phyloP scores from a whole-genome alignment of 2,329 filamentous ascomycete species.

The Penicillium brevicompactum region DNA sequence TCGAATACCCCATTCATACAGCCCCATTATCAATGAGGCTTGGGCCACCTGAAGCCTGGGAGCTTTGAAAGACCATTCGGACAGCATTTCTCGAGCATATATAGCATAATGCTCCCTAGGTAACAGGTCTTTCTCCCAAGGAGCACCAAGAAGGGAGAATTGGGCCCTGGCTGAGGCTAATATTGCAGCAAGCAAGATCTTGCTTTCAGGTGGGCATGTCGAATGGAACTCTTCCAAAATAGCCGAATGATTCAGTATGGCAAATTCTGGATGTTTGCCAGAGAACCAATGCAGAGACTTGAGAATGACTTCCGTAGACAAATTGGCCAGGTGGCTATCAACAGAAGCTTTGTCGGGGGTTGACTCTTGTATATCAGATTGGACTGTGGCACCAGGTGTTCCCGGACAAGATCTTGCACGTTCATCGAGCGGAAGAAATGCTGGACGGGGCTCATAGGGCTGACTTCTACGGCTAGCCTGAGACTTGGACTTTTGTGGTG shows the following conservation, averaged over 20 bases:
- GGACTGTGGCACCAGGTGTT: neutral
- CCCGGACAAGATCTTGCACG: neutral
- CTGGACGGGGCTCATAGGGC: neutral
- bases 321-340: slow-evolving; percentile 7
- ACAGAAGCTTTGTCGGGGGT: neutral
- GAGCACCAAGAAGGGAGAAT: slow-evolving; percentile 3
- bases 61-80: slow-evolving; percentile 14
- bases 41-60: slow-evolving; percentile 43
- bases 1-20: slow-evolving; percentile 48
- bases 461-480: neutral
- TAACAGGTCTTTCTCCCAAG: slow-evolving; percentile 4
- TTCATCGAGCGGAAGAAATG: neutral
- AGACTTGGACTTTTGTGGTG: neutral
- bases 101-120: slow-evolving; percentile 15
- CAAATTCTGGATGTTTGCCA: slow-evolving; percentile 24
- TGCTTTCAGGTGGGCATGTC: slow-evolving; percentile 8
- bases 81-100: slow-evolving; percentile 16
- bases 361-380: neutral
- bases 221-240: slow-evolving; percentile 15
- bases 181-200: slow-evolving; percentile 13
- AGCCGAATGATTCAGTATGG: slow-evolving; percentile 18
- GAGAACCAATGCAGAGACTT: slow-evolving; percentile 19
- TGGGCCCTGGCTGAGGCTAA: slow-evolving; percentile 8
- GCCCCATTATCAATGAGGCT: slow-evolving; percentile 42
- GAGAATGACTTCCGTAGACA: slow-evolving; percentile 10